These are phyloP conservation scores for Chytridium lagenaria DNA, from an alignment of 371 early-diverging fungal species.

Conservation along the genomic window DNA sequence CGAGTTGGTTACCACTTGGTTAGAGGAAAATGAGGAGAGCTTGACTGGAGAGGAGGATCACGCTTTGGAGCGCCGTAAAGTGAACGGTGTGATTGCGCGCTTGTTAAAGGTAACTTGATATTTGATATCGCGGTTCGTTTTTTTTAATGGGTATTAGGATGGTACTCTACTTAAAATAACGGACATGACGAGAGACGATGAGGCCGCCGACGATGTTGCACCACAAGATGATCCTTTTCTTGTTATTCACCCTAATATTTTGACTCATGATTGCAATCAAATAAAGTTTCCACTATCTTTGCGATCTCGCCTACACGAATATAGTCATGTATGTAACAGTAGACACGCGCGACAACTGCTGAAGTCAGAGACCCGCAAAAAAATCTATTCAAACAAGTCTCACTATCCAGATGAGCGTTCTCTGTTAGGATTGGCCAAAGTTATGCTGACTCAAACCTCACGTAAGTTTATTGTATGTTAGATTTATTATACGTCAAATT, in stretches of 20 bases:
- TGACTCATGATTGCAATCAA: not conserved
- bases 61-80: slow-evolving; percentile 66
- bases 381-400: too few relatives aligned
- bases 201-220: slow-evolving; percentile 3
- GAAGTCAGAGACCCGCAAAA: too few relatives aligned
- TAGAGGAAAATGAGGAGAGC: slow-evolving; percentile 75
- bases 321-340: too few relatives aligned
- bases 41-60: slow-evolving; percentile 76
- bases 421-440: too few relatives aligned
- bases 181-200: slow-evolving; percentile 27
- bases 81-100: slow-evolving; percentile 76
- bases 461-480: too few relatives aligned
- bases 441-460: too few relatives aligned
- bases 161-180: slow-evolving; percentile 34
- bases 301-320: too few relatives aligned
- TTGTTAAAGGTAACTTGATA: slow-evolving; percentile 49
- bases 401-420: too few relatives aligned
- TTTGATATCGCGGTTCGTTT: slow-evolving; percentile 1
- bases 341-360: too few relatives aligned
- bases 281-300: too few relatives aligned
- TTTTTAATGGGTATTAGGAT: slow-evolving; percentile 21
- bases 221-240: slow-evolving; percentile 44
- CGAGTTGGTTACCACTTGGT: slow-evolving; percentile 83
- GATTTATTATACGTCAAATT: too few relatives aligned
- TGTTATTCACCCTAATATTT: slow-evolving; percentile 52